Base-by-base conservation (phyloP, 441 rosid species). In the Aleurites moluccanus region DNA sequence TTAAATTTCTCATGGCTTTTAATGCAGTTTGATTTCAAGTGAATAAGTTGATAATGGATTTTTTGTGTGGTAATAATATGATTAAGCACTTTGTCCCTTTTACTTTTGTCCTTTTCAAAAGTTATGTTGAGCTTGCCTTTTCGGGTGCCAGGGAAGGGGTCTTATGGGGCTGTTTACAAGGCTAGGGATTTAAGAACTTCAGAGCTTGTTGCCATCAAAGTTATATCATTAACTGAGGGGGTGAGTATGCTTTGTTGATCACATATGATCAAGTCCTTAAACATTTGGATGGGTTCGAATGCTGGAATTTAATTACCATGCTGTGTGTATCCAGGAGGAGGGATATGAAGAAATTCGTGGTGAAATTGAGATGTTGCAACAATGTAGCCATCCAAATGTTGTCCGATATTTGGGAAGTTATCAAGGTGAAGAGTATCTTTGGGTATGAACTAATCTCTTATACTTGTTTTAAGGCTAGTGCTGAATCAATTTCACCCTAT, bases 351-450 rank as follows among this genome's bases (percentile, higher is more conserved):
- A 96, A 82, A 96, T 96, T 53, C 90, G 98, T 14, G 98, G 99
- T 50, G 98, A 93, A 83, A 96, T 96, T 77, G 99, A 96, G 94
- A 96, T 96, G 99, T 79, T 96, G 88, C 99, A 93, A 85, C 99
- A 96, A 72, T 96, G 99, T 78, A 91, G 88, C 78, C 97, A 96
- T 87, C 97, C 98, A 14, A 96, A 96, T 84, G 98, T 93, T 74
- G 99, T 96, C 47, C 90, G 98, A 16, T 93, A 93, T 83, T 90
- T 96, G 45, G 99, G 99, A 72, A 96, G 98, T 84, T 92, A 96
- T 81, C 99, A 92, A 85, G 98, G 99, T 69, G 99, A 93, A 84
- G 99, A 96, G 73, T 93, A 92, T 86, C 96, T 96, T 75, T 93
- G 99, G 99, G 98, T 96, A 87, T 77, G 89, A 74, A 76, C 62